Percentiles rank a stretch among this genome's conserved stretches.
Evolutionary conservation across 805 yeast species (phyloP).

Genomic region (Cyberlindnera bimundalis): DNA sequence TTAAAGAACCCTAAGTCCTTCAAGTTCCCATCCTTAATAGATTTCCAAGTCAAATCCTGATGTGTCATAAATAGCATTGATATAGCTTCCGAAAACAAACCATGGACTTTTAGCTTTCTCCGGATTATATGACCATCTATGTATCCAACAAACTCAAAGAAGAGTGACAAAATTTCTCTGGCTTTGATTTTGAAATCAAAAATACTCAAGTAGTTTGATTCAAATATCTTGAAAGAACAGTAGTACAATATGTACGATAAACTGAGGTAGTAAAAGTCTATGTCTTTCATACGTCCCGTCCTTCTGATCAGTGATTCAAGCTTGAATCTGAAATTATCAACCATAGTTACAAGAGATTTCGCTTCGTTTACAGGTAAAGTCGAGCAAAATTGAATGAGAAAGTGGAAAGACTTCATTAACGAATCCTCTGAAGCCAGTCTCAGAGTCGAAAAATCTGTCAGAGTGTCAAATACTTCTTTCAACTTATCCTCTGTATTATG

Average conservation of each 20-base stretch:
- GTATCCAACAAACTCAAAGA: slow-evolving; percentile 17
- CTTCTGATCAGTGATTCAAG: slow-evolving; percentile 19
- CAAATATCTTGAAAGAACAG: slow-evolving; percentile 11
- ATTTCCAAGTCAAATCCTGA: slow-evolving; percentile 15
- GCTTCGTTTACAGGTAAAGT: slow-evolving; percentile 11
- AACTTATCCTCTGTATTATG: slow-evolving; percentile 13
- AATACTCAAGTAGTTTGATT: slow-evolving; percentile 13
- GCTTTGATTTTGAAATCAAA: slow-evolving; percentile 20
- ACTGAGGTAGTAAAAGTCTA: slow-evolving; percentile 21
- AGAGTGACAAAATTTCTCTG: slow-evolving; percentile 8
- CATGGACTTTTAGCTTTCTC: slow-evolving; percentile 11
- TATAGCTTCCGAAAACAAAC: slow-evolving; percentile 20
- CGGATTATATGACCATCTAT: slow-evolving; percentile 10
- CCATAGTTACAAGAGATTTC: slow-evolving; percentile 15
- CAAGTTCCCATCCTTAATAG: slow-evolving; percentile 7
- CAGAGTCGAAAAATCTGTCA: slow-evolving; percentile 5
- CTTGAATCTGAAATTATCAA: slow-evolving; percentile 21
- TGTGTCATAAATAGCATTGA: slow-evolving; percentile 15
- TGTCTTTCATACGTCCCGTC: slow-evolving; percentile 20
- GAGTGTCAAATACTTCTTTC: slow-evolving; percentile 10
- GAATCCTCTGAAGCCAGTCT: slow-evolving; percentile 2
- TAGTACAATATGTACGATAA: slow-evolving; percentile 20
- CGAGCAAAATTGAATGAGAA: slow-evolving; percentile 17
- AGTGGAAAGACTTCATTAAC: slow-evolving; percentile 11
- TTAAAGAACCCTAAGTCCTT: slow-evolving; percentile 16